Percentiles rank a stretch among this genome's conserved stretches.
These are phyloP conservation scores for Chamaecyparis obtusa DNA, from an alignment of 75 land plant genomes.

Conservation along the genomic window DNA sequence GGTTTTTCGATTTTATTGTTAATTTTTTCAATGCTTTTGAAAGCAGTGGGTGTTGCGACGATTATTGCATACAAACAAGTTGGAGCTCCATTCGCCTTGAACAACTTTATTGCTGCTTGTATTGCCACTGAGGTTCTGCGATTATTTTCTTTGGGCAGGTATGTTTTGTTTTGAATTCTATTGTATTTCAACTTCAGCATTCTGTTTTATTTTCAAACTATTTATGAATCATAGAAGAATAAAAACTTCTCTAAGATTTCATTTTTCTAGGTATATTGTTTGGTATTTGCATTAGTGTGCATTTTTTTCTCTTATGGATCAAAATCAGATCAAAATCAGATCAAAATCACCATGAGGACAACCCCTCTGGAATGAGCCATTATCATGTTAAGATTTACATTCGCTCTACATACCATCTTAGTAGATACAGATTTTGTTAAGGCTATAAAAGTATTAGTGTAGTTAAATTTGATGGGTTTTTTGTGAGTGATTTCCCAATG, in stretches of 20 bases:
- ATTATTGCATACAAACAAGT: constrained; percentile 36
- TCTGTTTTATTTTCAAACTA: neutral
- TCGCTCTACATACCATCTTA: neutral
- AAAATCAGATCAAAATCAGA: no score
- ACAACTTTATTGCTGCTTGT: constrained; percentile 52
- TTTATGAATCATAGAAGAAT: neutral
- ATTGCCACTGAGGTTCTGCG: constrained; percentile 50
- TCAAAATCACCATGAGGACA: neutral
- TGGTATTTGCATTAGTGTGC: neutral
- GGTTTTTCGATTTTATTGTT: neutral
- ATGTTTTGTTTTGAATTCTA: neutral
- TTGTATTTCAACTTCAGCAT: neutral
- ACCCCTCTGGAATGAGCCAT: neutral
- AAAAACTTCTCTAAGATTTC: neutral
- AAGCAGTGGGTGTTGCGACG: constrained; percentile 37
- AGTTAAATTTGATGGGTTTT: neutral
- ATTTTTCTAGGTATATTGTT: neutral
- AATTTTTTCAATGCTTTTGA: neutral
- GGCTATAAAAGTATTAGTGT: neutral
- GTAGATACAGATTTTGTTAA: neutral
- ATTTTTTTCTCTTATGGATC: neutral
- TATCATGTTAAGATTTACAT: neutral
- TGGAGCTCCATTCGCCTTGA: constrained; percentile 50
- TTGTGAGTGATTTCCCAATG: neutral
- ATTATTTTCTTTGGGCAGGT: constrained; percentile 51